These are phyloP conservation scores for Neofusicoccum cordaticola DNA, from an alignment of 2,329 filamentous ascomycete genomes.

Conservation along the genomic window DNA sequence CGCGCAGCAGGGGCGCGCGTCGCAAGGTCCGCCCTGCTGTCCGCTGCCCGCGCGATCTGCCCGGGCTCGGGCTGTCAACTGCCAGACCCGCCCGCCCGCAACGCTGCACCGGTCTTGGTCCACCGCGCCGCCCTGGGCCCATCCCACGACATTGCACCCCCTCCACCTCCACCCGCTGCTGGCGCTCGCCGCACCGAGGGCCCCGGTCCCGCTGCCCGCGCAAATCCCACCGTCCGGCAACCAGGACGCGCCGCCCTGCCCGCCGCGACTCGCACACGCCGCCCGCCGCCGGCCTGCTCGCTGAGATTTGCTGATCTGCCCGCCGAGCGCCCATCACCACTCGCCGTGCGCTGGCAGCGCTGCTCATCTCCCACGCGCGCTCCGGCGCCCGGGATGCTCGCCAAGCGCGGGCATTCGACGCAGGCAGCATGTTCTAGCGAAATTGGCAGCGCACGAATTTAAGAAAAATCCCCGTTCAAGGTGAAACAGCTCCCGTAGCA, in stretches of 20 bases:
- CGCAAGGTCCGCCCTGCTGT: neutral
- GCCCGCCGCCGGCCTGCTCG: neutral
- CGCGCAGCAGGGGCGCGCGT: neutral
- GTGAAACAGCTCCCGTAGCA: conserved; percentile 13
- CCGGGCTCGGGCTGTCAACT: neutral
- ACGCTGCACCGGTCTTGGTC: too few species aligned
- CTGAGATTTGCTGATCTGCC: conserved; percentile 8
- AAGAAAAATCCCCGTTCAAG: conserved; percentile 7
- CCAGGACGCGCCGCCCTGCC: neutral
- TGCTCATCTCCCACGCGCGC: conserved; percentile 2
- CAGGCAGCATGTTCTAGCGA: neutral
- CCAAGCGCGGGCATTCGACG: conserved; percentile 2
- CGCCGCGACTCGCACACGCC: neutral
- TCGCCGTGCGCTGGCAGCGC: neutral
- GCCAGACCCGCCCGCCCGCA: neutral
- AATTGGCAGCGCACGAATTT: conserved; percentile 7
- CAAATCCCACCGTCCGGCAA: neutral
- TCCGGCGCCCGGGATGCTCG: neutral
- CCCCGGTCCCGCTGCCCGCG: neutral
- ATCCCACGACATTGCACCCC: neutral
- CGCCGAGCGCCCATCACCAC: neutral
- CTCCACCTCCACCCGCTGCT: neutral
- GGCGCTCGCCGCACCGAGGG: neutral
- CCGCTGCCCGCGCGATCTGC: conserved; percentile 4
- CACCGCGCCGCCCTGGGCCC: neutral